Percentiles rank a stretch among this genome's conserved stretches.
Conservation (phyloP, 2,329 filamentous ascomycete genomes). For the Monosporascus ibericus region DNA sequence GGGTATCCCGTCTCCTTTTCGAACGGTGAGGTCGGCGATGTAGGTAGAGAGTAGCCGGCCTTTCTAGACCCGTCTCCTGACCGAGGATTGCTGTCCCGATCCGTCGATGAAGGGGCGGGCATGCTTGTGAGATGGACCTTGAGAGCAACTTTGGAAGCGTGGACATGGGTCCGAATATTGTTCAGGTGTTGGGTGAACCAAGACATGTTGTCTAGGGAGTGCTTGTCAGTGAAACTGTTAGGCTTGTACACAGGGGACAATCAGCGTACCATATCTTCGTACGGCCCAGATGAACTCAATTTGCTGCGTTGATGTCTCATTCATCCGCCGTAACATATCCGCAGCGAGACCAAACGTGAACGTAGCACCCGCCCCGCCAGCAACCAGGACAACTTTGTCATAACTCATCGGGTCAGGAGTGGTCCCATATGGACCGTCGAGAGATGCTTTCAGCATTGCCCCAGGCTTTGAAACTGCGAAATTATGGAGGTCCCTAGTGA, state of each 20-base stretch:
- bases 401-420: slow-evolving; percentile 45
- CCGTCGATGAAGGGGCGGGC: slow-evolving; percentile 1
- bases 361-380: slow-evolving; percentile 55
- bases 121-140: slow-evolving; percentile 32
- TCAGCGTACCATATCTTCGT: slow-evolving; percentile 35
- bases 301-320: slow-evolving; percentile 27
- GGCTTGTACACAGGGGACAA: not conserved
- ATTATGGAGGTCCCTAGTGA: slow-evolving; percentile 49
- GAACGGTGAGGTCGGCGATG: slow-evolving; percentile 3
- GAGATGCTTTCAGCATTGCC: slow-evolving; percentile 40
- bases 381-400: slow-evolving; percentile 53
- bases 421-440: slow-evolving; percentile 55
- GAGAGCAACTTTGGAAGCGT: slow-evolving; percentile 31
- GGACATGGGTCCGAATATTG: slow-evolving; percentile 30
- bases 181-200: slow-evolving; percentile 35
- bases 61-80: slow-evolving; percentile 6
- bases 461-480: slow-evolving; percentile 46
- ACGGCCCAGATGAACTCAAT: slow-evolving; percentile 46
- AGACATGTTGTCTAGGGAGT: slow-evolving; percentile 24
- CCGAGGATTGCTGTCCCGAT: slow-evolving; percentile 3
- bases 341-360: slow-evolving; percentile 47
- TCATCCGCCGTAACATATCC: slow-evolving; percentile 38
- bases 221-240: slow-evolving; percentile 2
- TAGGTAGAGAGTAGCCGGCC: slow-evolving; percentile 4
- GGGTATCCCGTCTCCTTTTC: slow-evolving; percentile 11